phyloP scores from a whole-genome alignment of 176 grass and related monocot genomes.

The Avena sativa region DNA sequence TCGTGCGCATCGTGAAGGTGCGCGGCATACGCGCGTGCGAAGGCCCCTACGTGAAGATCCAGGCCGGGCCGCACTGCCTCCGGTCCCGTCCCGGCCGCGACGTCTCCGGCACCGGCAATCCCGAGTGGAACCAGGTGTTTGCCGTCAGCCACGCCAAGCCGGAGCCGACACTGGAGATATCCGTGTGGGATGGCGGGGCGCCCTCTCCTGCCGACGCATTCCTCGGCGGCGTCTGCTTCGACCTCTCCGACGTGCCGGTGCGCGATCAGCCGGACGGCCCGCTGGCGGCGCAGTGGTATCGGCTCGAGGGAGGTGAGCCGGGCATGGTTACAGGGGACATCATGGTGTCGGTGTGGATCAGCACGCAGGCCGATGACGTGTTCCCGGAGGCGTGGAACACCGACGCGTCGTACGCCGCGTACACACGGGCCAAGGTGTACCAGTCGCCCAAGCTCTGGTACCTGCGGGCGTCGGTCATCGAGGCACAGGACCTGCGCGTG shows the following conservation, averaged over 20 bases:
- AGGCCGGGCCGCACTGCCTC: conserved; percentile 53
- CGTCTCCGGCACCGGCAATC: conserved; percentile 58
- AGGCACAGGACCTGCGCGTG: conserved; percentile 88
- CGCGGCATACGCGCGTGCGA: conserved; percentile 77
- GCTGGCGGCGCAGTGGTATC: conserved; percentile 91
- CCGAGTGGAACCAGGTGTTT: conserved; percentile 92
- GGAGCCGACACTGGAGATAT: conserved; percentile 81
- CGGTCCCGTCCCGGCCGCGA: conserved; percentile 64
- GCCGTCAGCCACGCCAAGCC: conserved; percentile 70
- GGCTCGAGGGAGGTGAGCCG: conserved; percentile 76
- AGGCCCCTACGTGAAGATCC: conserved; percentile 76
- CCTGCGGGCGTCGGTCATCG: conserved; percentile 79
- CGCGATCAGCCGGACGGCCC: conserved; percentile 82
- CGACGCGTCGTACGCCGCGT: conserved; percentile 74
- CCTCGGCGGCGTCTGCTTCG: conserved; percentile 95
- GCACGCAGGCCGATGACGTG: conserved; percentile 90
- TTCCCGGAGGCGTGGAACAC: conserved; percentile 92
- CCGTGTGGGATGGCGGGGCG: conserved; percentile 67
- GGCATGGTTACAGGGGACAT: conserved; percentile 75
- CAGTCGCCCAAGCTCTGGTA: conserved; percentile 98
- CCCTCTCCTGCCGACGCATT: conserved; percentile 53
- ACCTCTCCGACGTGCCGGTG: conserved; percentile 86
- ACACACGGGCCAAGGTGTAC: conserved; percentile 97
- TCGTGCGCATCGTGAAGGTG: conserved; percentile 77
- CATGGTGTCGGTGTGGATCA: conserved; percentile 96